Conservation (phyloP, 805 yeast species). For the Hemisphaericaspora nanyangensis region DNA sequence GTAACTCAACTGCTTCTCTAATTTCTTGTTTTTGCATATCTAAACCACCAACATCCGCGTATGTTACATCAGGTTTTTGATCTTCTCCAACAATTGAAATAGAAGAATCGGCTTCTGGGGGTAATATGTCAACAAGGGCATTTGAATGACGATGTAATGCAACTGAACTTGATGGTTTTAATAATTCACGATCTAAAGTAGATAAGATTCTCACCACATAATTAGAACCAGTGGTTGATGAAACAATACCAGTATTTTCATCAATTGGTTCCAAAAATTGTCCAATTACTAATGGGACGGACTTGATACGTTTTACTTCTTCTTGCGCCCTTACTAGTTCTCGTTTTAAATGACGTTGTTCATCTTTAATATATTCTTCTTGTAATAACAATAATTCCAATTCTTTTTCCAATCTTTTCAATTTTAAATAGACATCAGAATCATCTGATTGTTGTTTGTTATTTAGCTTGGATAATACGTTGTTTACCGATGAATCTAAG, state of each 20-base stretch:
- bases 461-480: conserved; percentile 6
- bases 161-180: conserved; percentile 92
- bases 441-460: conserved; percentile 18
- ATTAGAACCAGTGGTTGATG: conserved; percentile 96
- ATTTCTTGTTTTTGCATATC: conserved; percentile 99
- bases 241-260: conserved; percentile 92
- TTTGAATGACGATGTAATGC: conserved; percentile 98
- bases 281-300: conserved; percentile 97
- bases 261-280: conserved; percentile 97
- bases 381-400: conserved; percentile 79
- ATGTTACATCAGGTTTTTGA: conserved; percentile 88
- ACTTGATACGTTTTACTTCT: conserved; percentile 95
- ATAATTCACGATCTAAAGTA: conserved; percentile 88
- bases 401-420: conserved; percentile 89
- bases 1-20: conserved; percentile 96
- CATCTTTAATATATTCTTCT: conserved; percentile 97
- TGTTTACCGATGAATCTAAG: conserved; percentile 14
- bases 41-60: conserved; percentile 97
- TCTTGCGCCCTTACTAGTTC: conserved; percentile 96
- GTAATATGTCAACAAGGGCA: conserved; percentile 93
- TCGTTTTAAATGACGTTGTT: conserved; percentile 91
- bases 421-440: conserved; percentile 73
- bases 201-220: conserved; percentile 94
- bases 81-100: conserved; percentile 93
- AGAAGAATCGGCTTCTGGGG: conserved; percentile 97